Evolutionary conservation across 2,329 filamentous ascomycete species (phyloP), one percentile per base, ranked within the genome.

Genomic region (Fusarium sp.): DNA sequence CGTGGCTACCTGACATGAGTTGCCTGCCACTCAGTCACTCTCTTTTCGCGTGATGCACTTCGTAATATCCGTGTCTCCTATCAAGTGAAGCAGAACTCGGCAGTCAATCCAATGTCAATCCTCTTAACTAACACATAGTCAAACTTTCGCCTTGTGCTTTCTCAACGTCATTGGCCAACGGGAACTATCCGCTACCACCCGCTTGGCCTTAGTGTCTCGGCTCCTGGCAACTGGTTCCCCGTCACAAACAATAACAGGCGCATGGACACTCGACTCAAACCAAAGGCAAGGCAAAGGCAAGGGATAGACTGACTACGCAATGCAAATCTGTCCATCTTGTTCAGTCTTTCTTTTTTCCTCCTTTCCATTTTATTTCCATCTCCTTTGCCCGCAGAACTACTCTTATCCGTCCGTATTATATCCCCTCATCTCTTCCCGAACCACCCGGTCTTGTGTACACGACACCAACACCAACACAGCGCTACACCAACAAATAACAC

Each of bases 291-390:
- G 44, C 18, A 34, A 34, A 49, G 37, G 20, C 56, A 66, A 61
- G 50, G 50, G 60, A 56, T 53, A 23, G 23, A 23, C 23, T 23
- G 23, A 23, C 23, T 23, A 44, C 66, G 65, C 44, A 58, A 31
- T 66, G 65, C 40, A 58, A 33, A 49, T 49, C 62, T 34, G 34
- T 61, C 30, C 41, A 60, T 28, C 50, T 66, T 61, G 40, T 51
- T 64, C 38, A 26, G 34, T 41, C 15, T 11, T 36, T 30, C 20
- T 23, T 45, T 50, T 44, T 26, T 28, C 31, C 38, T 34, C 20
- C 40, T 47, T 36, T 13, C 16, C 23, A 16, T 28, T 51, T 40
- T 20, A 51, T 30, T 30, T n/a, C 36, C 47, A 51, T 30, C 16
- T 13, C 36, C 37, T 30, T 28, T 26, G 20, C 16, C 20, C 28